These are phyloP conservation scores for Nicotiana noctiflora DNA, from an alignment of 257 asterid species.

Conservation along the genomic window DNA sequence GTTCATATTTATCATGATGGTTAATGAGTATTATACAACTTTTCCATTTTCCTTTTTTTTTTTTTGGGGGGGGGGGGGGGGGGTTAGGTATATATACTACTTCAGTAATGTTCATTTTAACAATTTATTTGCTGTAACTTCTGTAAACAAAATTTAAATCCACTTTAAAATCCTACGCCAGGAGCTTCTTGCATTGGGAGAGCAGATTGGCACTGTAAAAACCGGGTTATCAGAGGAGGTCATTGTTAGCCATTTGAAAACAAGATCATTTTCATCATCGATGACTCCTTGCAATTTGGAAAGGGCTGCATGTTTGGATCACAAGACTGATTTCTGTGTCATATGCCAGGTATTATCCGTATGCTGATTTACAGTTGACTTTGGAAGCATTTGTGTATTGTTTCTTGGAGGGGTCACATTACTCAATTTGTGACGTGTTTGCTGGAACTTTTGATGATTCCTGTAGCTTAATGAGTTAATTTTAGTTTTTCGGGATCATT, in stretches of 20 bases:
- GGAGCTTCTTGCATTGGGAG: slow-evolving; percentile 94
- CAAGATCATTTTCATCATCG: slow-evolving; percentile 37
- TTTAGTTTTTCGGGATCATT: neutral
- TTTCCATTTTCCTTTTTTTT: neutral
- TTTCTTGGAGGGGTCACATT: neutral
- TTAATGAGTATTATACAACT: neutral
- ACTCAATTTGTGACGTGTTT: neutral
- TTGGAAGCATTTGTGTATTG: neutral
- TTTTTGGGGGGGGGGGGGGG: no score
- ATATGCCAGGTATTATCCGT: slow-evolving; percentile 60
- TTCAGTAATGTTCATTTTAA: neutral
- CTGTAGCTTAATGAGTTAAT: neutral
- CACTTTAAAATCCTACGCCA: slow-evolving; percentile 19
- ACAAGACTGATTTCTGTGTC: slow-evolving; percentile 57
- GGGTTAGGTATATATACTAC: neutral
- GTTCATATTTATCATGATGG: neutral
- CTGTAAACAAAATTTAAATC: neutral
- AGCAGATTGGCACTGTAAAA: slow-evolving; percentile 77
- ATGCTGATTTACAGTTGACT: neutral
- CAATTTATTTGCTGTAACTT: neutral
- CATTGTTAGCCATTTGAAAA: slow-evolving; percentile 41
- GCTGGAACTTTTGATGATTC: neutral
- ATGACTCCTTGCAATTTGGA: slow-evolving; percentile 29
- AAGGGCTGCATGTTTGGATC: slow-evolving; percentile 26
- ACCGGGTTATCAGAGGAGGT: slow-evolving; percentile 63